A percentile compares a stretch with the other conserved stretches of the same genome.
Evolutionary conservation across 495 filamentous ascomycete genomes (phyloP).

Genomic region (Thozetella sp.): DNA sequence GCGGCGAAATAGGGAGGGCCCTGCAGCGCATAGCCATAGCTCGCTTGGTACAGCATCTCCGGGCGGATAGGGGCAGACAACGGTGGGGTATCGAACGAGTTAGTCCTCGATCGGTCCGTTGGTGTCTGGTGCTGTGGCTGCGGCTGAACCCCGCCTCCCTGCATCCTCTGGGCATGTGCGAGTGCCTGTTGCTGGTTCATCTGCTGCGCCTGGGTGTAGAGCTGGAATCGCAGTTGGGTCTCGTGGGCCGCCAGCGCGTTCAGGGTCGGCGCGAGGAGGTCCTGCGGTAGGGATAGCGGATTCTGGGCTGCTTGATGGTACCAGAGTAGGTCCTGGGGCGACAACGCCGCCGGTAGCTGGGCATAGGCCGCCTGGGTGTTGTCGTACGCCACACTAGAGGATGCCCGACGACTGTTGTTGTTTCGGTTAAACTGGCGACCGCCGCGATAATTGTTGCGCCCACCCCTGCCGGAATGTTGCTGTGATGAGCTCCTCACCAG

Average conservation of each 20-base stretch:
- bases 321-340: slow-evolving; percentile 41
- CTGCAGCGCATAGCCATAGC: slow-evolving; percentile 22
- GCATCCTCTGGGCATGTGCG: slow-evolving; percentile 44
- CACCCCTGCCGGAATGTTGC: slow-evolving; percentile 44
- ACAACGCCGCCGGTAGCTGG: slow-evolving; percentile 20
- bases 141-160: slow-evolving; percentile 24
- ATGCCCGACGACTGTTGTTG: slow-evolving; percentile 40
- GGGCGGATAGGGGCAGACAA: slow-evolving; percentile 50
- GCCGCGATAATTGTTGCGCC: slow-evolving; percentile 59
- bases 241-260: slow-evolving; percentile 37
- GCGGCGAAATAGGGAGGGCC: slow-evolving; percentile 22
- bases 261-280: slow-evolving; percentile 39
- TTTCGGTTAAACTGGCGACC: slow-evolving; percentile 58
- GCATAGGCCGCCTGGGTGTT: slow-evolving; percentile 20
- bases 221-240: slow-evolving; percentile 44
- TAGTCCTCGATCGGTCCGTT: slow-evolving; percentile 51
- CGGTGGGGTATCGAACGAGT: slow-evolving; percentile 54
- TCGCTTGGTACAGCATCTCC: slow-evolving; percentile 39
- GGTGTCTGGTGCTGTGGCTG: neutral
- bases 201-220: slow-evolving; percentile 48
- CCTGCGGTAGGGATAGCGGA: slow-evolving; percentile 37
- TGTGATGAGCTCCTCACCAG: slow-evolving; percentile 55
- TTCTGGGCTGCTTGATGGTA: slow-evolving; percentile 27
- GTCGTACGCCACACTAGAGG: slow-evolving; percentile 39
- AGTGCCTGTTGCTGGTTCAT: slow-evolving; percentile 44